These are phyloP conservation scores for Histomonas meleagridis DNA, from an alignment of 208 protist genomes.

Conservation along the genomic window DNA sequence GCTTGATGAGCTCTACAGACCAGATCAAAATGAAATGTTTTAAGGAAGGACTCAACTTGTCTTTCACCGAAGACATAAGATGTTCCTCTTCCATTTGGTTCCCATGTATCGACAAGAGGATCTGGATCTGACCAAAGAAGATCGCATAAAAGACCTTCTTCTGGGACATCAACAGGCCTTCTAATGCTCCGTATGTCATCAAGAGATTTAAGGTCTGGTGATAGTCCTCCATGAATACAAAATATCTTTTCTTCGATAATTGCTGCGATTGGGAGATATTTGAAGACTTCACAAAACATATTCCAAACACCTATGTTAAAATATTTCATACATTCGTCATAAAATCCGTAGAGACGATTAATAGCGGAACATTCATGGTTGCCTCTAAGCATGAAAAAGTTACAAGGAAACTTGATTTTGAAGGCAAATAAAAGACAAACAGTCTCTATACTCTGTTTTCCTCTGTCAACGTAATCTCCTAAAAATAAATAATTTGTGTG, in stretches of 20 bases:
- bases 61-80: conserved; percentile 92
- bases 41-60: conserved; percentile 87
- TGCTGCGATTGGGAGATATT: conserved; percentile 90
- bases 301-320: conserved; percentile 93
- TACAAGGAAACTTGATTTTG: conserved; percentile 74
- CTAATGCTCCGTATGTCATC: neutral
- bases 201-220: conserved; percentile 37
- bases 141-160: conserved; percentile 85
- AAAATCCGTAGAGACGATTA: conserved; percentile 97
- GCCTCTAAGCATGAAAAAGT: conserved; percentile 91
- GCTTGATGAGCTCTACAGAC: conserved; percentile 95
- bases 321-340: conserved; percentile 85
- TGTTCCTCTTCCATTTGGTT: conserved; percentile 90
- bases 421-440: conserved; percentile 84
- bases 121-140: conserved; percentile 97
- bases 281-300: conserved; percentile 93
- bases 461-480: conserved; percentile 95
- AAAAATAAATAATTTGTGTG: conserved; percentile 97
- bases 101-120: conserved; percentile 76
- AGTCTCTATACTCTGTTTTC: conserved; percentile 91
- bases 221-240: conserved; percentile 70
- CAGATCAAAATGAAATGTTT: conserved; percentile 94
- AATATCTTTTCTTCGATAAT: conserved; percentile 98
- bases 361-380: conserved; percentile 93
- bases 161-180: conserved; percentile 10